A percentile compares a stretch with the other conserved stretches of the same genome.
phyloP scores from a whole-genome alignment of 768 basidiomycete genomes.

The Sarcomyxa edulis region DNA sequence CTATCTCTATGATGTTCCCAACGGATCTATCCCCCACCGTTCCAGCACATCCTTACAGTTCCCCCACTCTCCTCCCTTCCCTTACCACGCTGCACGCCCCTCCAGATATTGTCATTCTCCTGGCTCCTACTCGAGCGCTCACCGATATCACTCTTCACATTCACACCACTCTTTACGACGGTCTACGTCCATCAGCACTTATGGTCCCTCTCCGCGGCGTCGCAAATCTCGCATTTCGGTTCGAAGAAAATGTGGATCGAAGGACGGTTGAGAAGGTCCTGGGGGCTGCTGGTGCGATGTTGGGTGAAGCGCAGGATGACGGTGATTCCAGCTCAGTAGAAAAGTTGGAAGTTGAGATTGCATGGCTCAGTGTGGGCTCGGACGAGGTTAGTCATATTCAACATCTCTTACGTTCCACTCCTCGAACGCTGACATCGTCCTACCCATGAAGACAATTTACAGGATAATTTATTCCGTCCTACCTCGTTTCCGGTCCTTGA shows the following conservation, averaged over 20 bases:
- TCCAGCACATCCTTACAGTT: constrained; percentile 17
- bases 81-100: constrained; percentile 27
- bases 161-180: constrained; percentile 38
- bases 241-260: constrained; percentile 34
- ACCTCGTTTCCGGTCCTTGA: constrained; percentile 33
- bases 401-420: constrained; percentile 1
- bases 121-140: constrained; percentile 9
- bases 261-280: constrained; percentile 42
- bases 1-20: constrained; percentile 8
- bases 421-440: constrained; percentile 1
- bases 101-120: constrained; percentile 9
- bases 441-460: constrained; percentile 26
- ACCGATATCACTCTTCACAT: constrained; percentile 17
- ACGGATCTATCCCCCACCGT: constrained; percentile 8
- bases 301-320: constrained; percentile 20
- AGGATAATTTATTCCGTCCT: constrained; percentile 33
- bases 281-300: constrained; percentile 31
- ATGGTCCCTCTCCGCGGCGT: constrained; percentile 30
- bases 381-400: constrained; percentile 27
- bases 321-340: constrained; percentile 13
- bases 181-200: constrained; percentile 37
- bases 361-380: constrained; percentile 16
- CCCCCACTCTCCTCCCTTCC: constrained; percentile 34
- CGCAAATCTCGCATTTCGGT: constrained; percentile 25
- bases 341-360: constrained; percentile 26